These are phyloP conservation scores for Plasmodium sp. DNA, from an alignment of 169 alveolate genomes.

Conservation along the genomic window DNA sequence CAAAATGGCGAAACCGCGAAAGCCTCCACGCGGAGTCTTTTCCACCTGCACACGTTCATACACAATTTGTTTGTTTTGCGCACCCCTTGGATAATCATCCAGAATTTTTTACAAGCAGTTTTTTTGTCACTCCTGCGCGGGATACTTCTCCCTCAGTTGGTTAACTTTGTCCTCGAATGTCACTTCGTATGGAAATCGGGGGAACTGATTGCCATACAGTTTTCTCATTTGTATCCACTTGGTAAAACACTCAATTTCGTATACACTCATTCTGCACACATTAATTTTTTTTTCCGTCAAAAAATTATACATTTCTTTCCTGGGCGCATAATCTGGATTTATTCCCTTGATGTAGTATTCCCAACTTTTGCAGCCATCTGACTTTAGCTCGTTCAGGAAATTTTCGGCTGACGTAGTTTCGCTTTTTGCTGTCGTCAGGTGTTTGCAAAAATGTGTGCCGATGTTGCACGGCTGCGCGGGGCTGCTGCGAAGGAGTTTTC, in stretches of 20 bases:
- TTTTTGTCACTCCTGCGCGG: slow-evolving; percentile 67
- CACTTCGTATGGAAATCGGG: slow-evolving; percentile 86
- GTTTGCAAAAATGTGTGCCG: neutral
- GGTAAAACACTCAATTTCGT: slow-evolving; percentile 86
- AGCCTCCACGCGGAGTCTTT: neutral
- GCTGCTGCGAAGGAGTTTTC: slow-evolving; percentile 5
- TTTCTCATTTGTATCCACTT: slow-evolving; percentile 86
- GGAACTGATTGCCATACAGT: slow-evolving; percentile 83
- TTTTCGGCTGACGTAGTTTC: slow-evolving; percentile 7
- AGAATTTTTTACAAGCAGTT: neutral
- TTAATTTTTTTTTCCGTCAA: slow-evolving; percentile 82
- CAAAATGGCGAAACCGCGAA: neutral
- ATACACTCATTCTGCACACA: slow-evolving; percentile 85
- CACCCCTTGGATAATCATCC: neutral
- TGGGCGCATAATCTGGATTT: slow-evolving; percentile 87
- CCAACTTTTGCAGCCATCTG: slow-evolving; percentile 82
- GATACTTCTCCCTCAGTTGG: slow-evolving; percentile 81
- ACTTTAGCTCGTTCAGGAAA: slow-evolving; percentile 57
- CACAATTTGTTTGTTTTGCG: neutral
- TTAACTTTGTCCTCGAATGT: slow-evolving; percentile 86
- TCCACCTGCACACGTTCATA: neutral
- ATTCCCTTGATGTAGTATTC: slow-evolving; percentile 86
- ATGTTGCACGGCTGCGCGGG: neutral
- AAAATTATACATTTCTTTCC: slow-evolving; percentile 83
- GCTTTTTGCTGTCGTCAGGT: slow-evolving; percentile 3